Base-by-base conservation (phyloP, 768 basidiomycete genomes). In the Sarcodon sp. region DNA sequence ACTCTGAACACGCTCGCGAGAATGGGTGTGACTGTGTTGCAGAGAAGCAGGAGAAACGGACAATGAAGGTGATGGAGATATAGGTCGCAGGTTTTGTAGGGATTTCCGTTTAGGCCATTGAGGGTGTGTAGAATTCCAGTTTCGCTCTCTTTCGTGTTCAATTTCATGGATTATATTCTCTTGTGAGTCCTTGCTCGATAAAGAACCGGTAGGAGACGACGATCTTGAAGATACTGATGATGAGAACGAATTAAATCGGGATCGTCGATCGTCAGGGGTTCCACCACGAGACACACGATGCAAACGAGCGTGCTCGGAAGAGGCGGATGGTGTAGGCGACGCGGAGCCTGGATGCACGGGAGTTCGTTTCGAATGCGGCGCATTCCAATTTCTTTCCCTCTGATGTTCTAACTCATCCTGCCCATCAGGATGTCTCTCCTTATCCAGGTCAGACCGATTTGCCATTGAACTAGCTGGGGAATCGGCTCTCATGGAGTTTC, bases 321-420 rank as follows among this genome's bases (percentile, higher is more conserved):
- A 15, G 27, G 60, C 33, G 55, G 53, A 15, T 63, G 58, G 39
- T 41, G 39, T 41, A 41, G 39, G 39, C 13, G 39, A 41, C 39
- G 39, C 16, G 6, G 39, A 41, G 13, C 39, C 4, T 27, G 21
- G 21, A 41, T 27, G 16, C 12, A 44, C 44, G 13, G 16, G 21
- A n/a, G 43, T 15, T 80, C 80, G 81, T 45, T 66, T 70, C 6
- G 77, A 79, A 35, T 69, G 73, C n/a, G 76, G 77, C 7, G 80
- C 72, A 59, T 80, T 79, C 82, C 80, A 83, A 55, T 83, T 83
- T 44, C 77, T 68, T 61, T 83, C 81, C 44, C 79, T 70, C 53
- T 73, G 71, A 35, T 76, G 72, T n/a, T 55, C 50, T 4, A 63
- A 49, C 53, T 69, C 73, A n/a, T 59, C 53, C 50, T 57, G 49